A percentile compares a stretch with the other conserved stretches of the same genome.
These are phyloP conservation scores for Volvariella volvacea DNA, from an alignment of 1,284 basidiomycete species.

Conservation along the genomic window DNA sequence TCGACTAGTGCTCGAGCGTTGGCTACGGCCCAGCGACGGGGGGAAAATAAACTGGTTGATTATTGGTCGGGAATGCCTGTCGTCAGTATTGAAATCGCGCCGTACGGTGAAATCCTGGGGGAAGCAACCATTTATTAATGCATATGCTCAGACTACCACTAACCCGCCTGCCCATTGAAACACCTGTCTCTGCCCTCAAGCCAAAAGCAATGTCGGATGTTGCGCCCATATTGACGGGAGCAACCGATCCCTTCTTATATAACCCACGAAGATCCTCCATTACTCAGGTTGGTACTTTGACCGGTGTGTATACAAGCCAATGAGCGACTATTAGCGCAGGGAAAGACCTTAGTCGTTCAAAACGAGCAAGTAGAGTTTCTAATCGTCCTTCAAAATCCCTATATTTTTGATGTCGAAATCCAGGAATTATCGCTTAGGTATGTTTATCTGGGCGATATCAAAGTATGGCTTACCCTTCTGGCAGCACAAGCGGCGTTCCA, in stretches of 20 bases:
- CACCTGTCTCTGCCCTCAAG: constrained; percentile 50
- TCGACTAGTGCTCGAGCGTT: constrained; percentile 64
- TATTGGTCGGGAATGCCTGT: constrained; percentile 84
- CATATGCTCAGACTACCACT: constrained; percentile 51
- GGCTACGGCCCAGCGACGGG: constrained; percentile 67
- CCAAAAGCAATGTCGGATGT: constrained; percentile 29
- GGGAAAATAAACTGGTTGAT: constrained; percentile 60
- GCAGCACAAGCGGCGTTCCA: constrained; percentile 76
- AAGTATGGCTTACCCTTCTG: not conserved
- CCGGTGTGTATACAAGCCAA: constrained; percentile 1
- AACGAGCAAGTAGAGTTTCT: constrained; percentile 80
- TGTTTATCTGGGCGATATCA: constrained; percentile 12
- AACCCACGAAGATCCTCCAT: constrained; percentile 67
- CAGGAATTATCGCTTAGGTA: constrained; percentile 79
- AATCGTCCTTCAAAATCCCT: constrained; percentile 86
- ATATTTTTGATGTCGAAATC: constrained; percentile 85
- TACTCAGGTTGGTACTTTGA: constrained; percentile 45
- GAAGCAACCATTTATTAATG: constrained; percentile 7
- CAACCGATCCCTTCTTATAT: constrained; percentile 80
- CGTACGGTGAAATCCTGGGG: constrained; percentile 40
- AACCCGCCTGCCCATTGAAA: constrained; percentile 70
- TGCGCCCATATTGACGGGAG: constrained; percentile 43
- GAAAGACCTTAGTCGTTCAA: constrained; percentile 67
- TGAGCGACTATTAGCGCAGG: constrained; percentile 26
- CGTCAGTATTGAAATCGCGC: constrained; percentile 69